Evolutionary conservation across 1,139 yeast genomes (phyloP), one percentile per base, ranked within the genome.

Genomic region (Taiozyma onychis): DNA sequence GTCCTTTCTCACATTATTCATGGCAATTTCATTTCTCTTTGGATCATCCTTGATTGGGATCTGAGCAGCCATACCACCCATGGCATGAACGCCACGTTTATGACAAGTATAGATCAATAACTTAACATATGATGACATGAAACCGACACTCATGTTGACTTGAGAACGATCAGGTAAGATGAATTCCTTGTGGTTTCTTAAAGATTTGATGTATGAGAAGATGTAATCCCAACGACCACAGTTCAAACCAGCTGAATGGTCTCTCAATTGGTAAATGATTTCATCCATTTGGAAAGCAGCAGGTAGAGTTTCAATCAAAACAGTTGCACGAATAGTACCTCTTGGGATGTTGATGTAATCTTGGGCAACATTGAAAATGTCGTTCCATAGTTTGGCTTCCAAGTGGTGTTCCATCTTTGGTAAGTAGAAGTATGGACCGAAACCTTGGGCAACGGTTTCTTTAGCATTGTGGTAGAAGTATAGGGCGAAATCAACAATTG

Each of bases 41-140:
- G 77, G 75, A 62, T 85, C 89, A 55, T 77, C 74, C 72, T 85
- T 85, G 70, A 84, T 82, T 52, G 91, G 91, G 60, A 85, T 85
- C 70, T 83, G 88, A 28, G 91, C 91, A 58, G 90, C 90, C 91
- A 85, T 85, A 57, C 91, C 91, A 56, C 91, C 91, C 80, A 85
- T 82, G 45, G 89, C 93, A 66, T 81, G 88, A 41, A 85, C 89
- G 58, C 83, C 85, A 64, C 90, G 79, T 67, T 77, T 76, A 72
- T 85, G 91, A 67, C 88, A 82, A 47, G 87, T 82, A 69, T 82
- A 73, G 60, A 85, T 85, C 61, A 85, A 75, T 50, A 81, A 74
- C 59, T 80, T 77, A 53, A 84, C 89, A 62, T 85, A 85, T 18
- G 86, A 79, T 45, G 83, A 74, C 90, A 85, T 84, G 67, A 84